Conservation (phyloP, 306 rosid species). For the Myrica gale region DNA sequence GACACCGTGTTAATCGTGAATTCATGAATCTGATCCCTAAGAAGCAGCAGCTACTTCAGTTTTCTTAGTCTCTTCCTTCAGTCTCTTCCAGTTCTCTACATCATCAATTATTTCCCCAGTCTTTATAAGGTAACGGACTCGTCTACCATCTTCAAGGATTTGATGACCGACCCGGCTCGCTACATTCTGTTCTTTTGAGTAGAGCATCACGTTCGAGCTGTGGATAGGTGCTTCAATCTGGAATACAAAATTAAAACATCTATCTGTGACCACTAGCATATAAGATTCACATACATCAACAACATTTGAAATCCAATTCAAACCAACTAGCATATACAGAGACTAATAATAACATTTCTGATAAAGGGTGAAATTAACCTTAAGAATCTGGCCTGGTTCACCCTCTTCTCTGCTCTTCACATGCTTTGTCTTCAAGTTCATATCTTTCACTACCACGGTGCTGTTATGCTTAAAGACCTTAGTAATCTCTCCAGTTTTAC, state of each 20-base stretch:
- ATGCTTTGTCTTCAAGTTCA: constrained; percentile 91
- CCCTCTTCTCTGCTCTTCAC: constrained; percentile 81
- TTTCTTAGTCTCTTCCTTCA: constrained; percentile 55
- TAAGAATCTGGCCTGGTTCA: constrained; percentile 77
- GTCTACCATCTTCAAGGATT: constrained; percentile 70
- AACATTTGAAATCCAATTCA: constrained; percentile 6
- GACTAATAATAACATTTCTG: neutral
- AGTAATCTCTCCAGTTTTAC: constrained; percentile 76
- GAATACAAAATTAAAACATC: constrained; percentile 15
- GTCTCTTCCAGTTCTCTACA: constrained; percentile 73
- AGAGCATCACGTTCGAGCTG: constrained; percentile 97
- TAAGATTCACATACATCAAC: neutral
- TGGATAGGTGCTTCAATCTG: constrained; percentile 89
- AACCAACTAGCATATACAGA: neutral
- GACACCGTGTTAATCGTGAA: constrained; percentile 30
- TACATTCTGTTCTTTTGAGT: constrained; percentile 81
- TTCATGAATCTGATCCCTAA: constrained; percentile 32
- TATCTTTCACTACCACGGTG: constrained; percentile 60
- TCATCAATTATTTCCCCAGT: constrained; percentile 86
- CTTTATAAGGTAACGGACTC: constrained; percentile 82
- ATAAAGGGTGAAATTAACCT: constrained; percentile 52
- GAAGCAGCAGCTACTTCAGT: constrained; percentile 67
- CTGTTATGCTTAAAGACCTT: constrained; percentile 76
- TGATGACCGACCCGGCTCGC: constrained; percentile 95
- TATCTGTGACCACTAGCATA: constrained; percentile 16